Percentiles rank a stretch among this genome's conserved stretches.
Conservation (phyloP, 495 filamentous ascomycete genomes). For the Mycothermus thermophilus region DNA sequence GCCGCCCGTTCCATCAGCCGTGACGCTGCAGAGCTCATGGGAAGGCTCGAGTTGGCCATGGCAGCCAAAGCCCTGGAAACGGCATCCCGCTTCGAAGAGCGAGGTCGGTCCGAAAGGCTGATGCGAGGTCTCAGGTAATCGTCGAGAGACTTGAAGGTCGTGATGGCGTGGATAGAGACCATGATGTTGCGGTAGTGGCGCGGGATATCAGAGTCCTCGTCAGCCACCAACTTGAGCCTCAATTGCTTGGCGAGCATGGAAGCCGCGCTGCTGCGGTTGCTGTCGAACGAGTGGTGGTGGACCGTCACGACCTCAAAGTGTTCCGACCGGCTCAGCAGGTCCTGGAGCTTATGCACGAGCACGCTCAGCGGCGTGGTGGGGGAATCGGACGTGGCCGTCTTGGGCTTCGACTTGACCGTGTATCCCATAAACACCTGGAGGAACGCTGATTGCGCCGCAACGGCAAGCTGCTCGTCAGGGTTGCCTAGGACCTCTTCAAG, state of each 20-base stretch:
- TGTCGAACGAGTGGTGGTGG: constrained; percentile 83
- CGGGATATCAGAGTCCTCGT: constrained; percentile 82
- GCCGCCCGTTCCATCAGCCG: constrained; percentile 31
- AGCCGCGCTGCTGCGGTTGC: constrained; percentile 78
- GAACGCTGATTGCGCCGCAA: constrained; percentile 65
- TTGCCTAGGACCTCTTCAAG: constrained; percentile 72
- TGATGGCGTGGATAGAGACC: constrained; percentile 97
- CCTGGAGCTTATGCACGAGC: constrained; percentile 86
- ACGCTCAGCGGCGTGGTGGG: constrained; percentile 79
- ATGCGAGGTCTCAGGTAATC: constrained; percentile 92
- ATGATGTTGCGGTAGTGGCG: constrained; percentile 78
- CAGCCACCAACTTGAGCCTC: constrained; percentile 74
- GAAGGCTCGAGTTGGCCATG: constrained; percentile 60
- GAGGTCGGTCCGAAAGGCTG: constrained; percentile 66
- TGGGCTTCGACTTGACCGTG: constrained; percentile 45
- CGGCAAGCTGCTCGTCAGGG: constrained; percentile 38
- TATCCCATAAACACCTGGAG: constrained; percentile 88
- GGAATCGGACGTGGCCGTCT: constrained; percentile 46
- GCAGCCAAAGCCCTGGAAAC: constrained; percentile 55
- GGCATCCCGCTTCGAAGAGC: constrained; percentile 46
- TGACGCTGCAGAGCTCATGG: constrained; percentile 26
- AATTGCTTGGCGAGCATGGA: constrained; percentile 97
- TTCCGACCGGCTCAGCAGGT: constrained; percentile 87
- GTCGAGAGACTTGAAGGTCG: constrained; percentile 91
- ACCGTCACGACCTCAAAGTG: constrained; percentile 97